A percentile compares a stretch with the other conserved stretches of the same genome.
Evolutionary conservation across 345 rosid species (phyloP).

Genomic region (Arabidopsis thaliana): DNA sequence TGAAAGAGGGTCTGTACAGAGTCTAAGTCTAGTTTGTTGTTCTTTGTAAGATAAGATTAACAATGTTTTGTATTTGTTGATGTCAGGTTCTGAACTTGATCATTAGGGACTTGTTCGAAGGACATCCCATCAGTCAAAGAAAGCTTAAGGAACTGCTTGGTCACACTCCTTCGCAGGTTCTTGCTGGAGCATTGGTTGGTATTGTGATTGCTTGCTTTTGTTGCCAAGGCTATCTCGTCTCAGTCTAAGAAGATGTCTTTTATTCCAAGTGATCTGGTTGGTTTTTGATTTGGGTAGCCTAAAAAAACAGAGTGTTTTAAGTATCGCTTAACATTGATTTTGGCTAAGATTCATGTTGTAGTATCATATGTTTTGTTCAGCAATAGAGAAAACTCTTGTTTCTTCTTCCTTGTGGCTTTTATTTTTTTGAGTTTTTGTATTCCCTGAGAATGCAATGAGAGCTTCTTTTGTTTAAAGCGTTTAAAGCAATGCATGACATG

Average conservation of each 20-base stretch:
- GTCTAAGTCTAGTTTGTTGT: background rate
- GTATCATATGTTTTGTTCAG: slow-evolving; percentile 37
- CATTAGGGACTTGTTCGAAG: slow-evolving; percentile 86
- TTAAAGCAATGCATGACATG: no score
- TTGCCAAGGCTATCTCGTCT: slow-evolving; percentile 64
- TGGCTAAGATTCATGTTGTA: slow-evolving; percentile 6
- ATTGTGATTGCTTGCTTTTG: slow-evolving; percentile 72
- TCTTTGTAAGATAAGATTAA: background rate
- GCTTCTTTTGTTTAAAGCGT: no score
- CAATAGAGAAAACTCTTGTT: slow-evolving; percentile 28
- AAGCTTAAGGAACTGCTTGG: slow-evolving; percentile 95
- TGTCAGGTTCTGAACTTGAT: slow-evolving; percentile 86
- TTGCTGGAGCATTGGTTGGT: slow-evolving; percentile 89
- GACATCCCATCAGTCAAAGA: slow-evolving; percentile 90
- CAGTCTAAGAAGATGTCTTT: slow-evolving; percentile 46
- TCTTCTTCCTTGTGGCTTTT: background rate
- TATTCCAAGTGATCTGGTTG: slow-evolving; percentile 12
- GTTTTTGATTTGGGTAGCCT: background rate
- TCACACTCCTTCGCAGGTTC: slow-evolving; percentile 88
- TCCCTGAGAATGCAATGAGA: slow-evolving; percentile 14
- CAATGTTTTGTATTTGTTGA: slow-evolving; percentile 12
- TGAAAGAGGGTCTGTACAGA: background rate
- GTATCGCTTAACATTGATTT: slow-evolving; percentile 16
- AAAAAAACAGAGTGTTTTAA: background rate
- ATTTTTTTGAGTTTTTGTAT: background rate